These are phyloP conservation scores for Ceratocystis papillata DNA, from an alignment of 2,329 filamentous ascomycete genomes.

Conservation along the genomic window DNA sequence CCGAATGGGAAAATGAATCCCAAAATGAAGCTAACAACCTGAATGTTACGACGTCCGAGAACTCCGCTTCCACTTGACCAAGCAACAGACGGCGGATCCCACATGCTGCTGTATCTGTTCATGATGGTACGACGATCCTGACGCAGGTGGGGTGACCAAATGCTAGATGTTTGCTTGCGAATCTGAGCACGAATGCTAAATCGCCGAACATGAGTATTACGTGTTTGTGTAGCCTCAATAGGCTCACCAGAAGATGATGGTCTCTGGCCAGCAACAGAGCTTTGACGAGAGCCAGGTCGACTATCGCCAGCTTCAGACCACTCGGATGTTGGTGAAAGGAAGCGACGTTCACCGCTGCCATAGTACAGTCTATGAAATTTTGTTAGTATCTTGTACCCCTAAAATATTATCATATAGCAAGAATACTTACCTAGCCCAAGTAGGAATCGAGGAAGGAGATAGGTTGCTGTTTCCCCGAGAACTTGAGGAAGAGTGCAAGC, in stretches of 20 bases:
- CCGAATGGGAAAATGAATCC: slow-evolving; percentile 69
- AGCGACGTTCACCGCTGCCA: slow-evolving; percentile 51
- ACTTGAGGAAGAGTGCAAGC: slow-evolving; percentile 43
- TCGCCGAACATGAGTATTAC: slow-evolving; percentile 9
- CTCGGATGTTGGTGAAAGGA: slow-evolving; percentile 40
- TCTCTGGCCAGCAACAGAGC: slow-evolving; percentile 40
- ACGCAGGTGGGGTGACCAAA: slow-evolving; percentile 65
- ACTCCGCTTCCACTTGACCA: slow-evolving; percentile 51
- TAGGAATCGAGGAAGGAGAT: slow-evolving; percentile 38
- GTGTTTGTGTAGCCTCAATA: background rate
- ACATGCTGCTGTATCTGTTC: slow-evolving; percentile 37
- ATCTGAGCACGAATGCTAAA: slow-evolving; percentile 24
- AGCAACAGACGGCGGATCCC: slow-evolving; percentile 62
- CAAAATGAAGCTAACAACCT: slow-evolving; percentile 61
- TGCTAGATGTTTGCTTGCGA: slow-evolving; percentile 44
- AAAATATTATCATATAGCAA: background rate
- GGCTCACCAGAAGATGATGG: slow-evolving; percentile 26
- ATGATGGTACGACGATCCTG: slow-evolving; percentile 47
- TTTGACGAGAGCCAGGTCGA: slow-evolving; percentile 38
- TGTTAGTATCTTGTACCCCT: background rate
- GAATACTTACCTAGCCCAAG: slow-evolving; percentile 42
- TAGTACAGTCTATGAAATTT: slow-evolving; percentile 51
- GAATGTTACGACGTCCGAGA: slow-evolving; percentile 58
- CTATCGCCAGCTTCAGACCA: slow-evolving; percentile 40
- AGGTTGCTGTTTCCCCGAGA: slow-evolving; percentile 38